Percentiles rank a stretch among this genome's conserved stretches.
Evolutionary conservation across 371 early-diverging fungal species (phyloP).

Genomic region (Mucor irregularis): DNA sequence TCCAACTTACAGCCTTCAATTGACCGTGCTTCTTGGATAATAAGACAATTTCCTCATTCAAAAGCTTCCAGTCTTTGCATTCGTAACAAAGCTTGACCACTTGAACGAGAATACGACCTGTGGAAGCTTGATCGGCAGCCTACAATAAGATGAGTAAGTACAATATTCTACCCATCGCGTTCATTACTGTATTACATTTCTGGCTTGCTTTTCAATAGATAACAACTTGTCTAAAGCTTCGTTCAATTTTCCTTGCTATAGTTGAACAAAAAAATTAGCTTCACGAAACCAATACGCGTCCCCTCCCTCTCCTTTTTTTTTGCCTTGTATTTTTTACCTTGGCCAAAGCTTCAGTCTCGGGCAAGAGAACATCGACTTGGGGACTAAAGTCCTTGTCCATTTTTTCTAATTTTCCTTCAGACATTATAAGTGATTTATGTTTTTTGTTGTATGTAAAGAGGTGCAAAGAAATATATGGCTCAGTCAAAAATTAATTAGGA

Average conservation of each 20-base stretch:
- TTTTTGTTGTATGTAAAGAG: not conserved
- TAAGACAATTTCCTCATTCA: conserved; percentile 88
- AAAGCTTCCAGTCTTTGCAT: conserved; percentile 80
- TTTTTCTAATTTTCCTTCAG: conserved; percentile 75
- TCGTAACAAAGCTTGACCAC: conserved; percentile 77
- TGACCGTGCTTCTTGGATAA: conserved; percentile 96
- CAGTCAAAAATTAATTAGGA: too few relatives aligned
- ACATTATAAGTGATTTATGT: too few relatives aligned
- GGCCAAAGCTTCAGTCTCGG: conserved; percentile 75
- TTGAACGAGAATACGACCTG: conserved; percentile 81
- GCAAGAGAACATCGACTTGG: conserved; percentile 75
- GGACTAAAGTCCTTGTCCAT: conserved; percentile 92
- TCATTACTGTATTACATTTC: conserved; percentile 60
- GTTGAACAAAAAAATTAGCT: not conserved
- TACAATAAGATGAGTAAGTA: conserved; percentile 22
- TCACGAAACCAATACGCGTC: not conserved
- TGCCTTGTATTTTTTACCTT: conserved; percentile 51
- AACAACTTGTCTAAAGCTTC: conserved; percentile 85
- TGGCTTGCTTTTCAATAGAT: conserved; percentile 86
- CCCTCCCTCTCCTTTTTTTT: not conserved
- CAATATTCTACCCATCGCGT: too few relatives aligned
- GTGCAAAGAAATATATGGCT: too few relatives aligned
- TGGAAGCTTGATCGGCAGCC: conserved; percentile 87
- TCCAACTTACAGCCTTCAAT: conserved; percentile 84
- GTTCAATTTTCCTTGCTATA: conserved; percentile 67